phyloP scores from a whole-genome alignment of 345 rosid genomes.

The Linum usitatissimum region DNA sequence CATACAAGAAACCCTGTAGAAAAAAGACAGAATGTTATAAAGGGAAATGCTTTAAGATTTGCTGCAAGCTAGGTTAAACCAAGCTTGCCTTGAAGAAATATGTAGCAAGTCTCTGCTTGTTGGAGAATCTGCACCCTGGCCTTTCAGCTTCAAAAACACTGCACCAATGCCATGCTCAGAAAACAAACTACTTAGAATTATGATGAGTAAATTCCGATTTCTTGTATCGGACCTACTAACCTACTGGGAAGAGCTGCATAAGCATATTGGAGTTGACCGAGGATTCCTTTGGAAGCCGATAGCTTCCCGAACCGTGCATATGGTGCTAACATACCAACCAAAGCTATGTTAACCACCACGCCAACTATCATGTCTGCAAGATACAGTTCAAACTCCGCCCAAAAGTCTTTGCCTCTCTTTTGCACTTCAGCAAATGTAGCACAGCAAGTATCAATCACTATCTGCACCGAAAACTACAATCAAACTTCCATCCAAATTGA shows the following conservation, averaged over 20 bases:
- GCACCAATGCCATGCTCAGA: constrained; percentile 11
- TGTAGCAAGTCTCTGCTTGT: constrained; percentile 58
- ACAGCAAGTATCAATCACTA: constrained; percentile 82
- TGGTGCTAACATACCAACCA: constrained; percentile 94
- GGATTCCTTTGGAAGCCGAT: constrained; percentile 46
- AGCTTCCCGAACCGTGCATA: constrained; percentile 73
- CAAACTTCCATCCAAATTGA: background rate
- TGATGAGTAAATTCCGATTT: background rate
- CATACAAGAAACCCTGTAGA: constrained; percentile 73
- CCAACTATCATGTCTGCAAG: constrained; percentile 88
- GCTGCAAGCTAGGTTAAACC: background rate
- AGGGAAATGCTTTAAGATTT: background rate
- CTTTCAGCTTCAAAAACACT: constrained; percentile 85
- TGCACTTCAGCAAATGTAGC: constrained; percentile 92
- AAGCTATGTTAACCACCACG: constrained; percentile 66
- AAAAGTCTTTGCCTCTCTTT: constrained; percentile 83
- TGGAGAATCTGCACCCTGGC: constrained; percentile 62
- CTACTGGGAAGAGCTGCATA: constrained; percentile 94
- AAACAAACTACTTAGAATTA: background rate
- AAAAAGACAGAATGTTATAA: background rate
- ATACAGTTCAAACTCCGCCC: constrained; percentile 91
- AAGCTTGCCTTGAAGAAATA: constrained; percentile 58
- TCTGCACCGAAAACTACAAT: constrained; percentile 29
- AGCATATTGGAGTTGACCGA: constrained; percentile 56
- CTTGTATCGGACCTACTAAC: constrained; percentile 16